Evolutionary conservation across 148 eudicot genomes (phyloP).

Genomic region (Rhododendron simsii): DNA sequence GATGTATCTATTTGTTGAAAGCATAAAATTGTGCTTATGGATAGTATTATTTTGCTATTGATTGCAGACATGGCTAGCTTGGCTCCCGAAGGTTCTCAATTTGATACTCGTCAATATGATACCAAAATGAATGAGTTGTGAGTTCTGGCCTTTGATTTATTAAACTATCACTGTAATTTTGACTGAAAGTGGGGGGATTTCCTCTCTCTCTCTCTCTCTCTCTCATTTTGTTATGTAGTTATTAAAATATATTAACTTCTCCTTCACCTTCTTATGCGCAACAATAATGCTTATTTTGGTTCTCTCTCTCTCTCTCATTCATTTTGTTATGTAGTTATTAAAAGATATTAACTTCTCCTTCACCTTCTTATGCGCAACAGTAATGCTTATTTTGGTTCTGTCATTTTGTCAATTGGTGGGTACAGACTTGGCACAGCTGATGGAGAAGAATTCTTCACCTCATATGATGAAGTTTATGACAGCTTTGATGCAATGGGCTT

Average conservation of each 20-base stretch:
- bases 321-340: too few species aligned
- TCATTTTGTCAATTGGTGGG: slow-evolving; percentile 7
- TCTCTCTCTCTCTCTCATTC: too few species aligned
- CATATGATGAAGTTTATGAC: slow-evolving; percentile 34
- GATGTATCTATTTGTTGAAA: background rate
- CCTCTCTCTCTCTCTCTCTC: too few species aligned
- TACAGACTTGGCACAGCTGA: slow-evolving; percentile 24
- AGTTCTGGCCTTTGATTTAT: slow-evolving; percentile 3
- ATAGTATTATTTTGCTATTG: background rate
- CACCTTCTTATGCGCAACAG: too few species aligned
- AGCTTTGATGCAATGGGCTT: slow-evolving; percentile 44
- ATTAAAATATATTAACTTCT: too few species aligned
- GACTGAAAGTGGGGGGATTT: too few species aligned
- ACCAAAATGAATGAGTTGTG: slow-evolving; percentile 29
- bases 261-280: too few species aligned
- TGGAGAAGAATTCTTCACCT: slow-evolving; percentile 31
- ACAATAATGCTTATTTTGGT: too few species aligned
- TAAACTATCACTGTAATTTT: too few species aligned
- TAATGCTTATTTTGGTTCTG: slow-evolving; percentile 2
- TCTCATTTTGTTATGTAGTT: too few species aligned
- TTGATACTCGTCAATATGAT: slow-evolving; percentile 30
- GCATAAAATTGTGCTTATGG: background rate
- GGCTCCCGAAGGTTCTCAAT: slow-evolving; percentile 25
- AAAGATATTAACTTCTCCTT: too few species aligned
- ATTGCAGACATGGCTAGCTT: slow-evolving; percentile 22